Evolutionary conservation across 371 early-diverging fungal species (phyloP).

Genomic region (Mortierella sp.): DNA sequence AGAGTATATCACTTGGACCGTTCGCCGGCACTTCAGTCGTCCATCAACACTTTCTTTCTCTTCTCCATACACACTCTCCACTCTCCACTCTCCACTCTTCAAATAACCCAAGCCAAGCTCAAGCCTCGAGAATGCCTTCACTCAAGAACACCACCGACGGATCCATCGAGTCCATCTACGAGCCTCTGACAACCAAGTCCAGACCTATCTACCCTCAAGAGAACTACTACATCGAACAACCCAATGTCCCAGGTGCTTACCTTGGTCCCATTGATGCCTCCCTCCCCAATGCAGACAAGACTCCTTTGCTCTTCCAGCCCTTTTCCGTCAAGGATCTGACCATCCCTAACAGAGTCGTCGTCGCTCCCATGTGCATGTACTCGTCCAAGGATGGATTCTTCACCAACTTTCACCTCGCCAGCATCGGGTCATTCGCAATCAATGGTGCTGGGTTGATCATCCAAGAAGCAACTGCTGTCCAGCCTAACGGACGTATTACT

Average conservation of each 20-base stretch:
- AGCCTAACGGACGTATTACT: constrained; percentile 81
- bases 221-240: constrained; percentile 38
- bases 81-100: neutral
- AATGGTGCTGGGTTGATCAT: constrained; percentile 82
- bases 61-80: neutral
- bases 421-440: constrained; percentile 77
- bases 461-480: constrained; percentile 85
- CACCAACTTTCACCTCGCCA: constrained; percentile 74
- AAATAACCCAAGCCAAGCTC: neutral
- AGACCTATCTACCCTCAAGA: constrained; percentile 36
- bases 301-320: constrained; percentile 71
- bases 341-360: constrained; percentile 80
- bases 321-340: constrained; percentile 67
- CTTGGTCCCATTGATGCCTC: constrained; percentile 41
- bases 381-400: constrained; percentile 65
- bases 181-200: constrained; percentile 26
- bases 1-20: constrained; percentile 11
- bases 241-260: constrained; percentile 35
- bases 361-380: constrained; percentile 88
- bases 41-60: constrained; percentile 3
- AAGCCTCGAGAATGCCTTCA: constrained; percentile 27
- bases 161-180: constrained; percentile 16
- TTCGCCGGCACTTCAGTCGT: constrained; percentile 11
- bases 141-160: constrained; percentile 7
- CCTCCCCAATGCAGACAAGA: constrained; percentile 32